Evolutionary conservation across 1,284 basidiomycete genomes (phyloP), one percentile per base, ranked within the genome.

Genomic region (Apiotrichum veenhuisii): DNA sequence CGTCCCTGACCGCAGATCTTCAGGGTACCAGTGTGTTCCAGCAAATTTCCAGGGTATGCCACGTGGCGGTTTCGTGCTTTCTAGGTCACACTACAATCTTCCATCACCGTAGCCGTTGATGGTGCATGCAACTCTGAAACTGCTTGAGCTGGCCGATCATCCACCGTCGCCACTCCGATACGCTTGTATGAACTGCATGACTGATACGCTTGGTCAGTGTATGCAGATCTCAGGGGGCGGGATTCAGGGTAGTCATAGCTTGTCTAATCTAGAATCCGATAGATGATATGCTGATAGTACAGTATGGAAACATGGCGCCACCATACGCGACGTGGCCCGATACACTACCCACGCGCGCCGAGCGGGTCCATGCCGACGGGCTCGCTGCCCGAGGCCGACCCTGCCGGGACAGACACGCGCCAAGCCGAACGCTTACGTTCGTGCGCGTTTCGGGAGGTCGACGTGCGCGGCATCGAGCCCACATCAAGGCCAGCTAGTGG

Each of bases 401-500:
- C 50, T 15, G 38, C 15, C 25, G 40, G 26, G 1, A 26, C 25
- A 22, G 42, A 38, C 27, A 38, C 25, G 25, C 33, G 51, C 41
- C 42, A 52, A 14, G 50, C 41, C 8, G 50, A 49, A 1, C 52
- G 36, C 22, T 34, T 45, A 10, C 40, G 48, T 40, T 54, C 52
- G 23, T 58, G 52, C n/a, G 25, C 48, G 33, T 42, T 42, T 22
- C 26, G 37, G 46, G 38, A 33, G 15, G 50, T 40, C 23, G n/a
- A 12, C 8, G 40, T 22, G 5, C 40, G 40, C 5, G 56, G 22
- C 30, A 54, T 54, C 20, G 22, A 26, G 23, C 52, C 49, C 7
- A 61, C 59, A 18, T 54, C 59, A 4, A 61, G 40, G 1, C 56
- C 60, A 1, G 51, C 60, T 11, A 62, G 51, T 20, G 60, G 60